Conservation (phyloP, 164 flowering plant species). For the Umbilicus rupestris region DNA sequence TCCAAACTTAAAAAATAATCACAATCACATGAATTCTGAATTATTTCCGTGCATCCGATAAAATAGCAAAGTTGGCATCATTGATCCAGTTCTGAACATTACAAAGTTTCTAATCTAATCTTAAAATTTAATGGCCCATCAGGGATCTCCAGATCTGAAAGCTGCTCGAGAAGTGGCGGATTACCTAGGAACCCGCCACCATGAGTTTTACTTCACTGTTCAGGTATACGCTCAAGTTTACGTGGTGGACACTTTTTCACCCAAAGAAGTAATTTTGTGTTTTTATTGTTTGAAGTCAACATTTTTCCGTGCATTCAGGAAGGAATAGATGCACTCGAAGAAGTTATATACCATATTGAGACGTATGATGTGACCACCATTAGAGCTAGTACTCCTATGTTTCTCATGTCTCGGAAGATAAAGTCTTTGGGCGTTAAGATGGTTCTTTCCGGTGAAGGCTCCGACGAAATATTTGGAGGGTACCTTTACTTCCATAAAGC, state of each 20-base stretch:
- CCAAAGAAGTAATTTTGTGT: neutral
- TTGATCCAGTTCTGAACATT: no score
- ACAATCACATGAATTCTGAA: neutral
- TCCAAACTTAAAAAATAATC: neutral
- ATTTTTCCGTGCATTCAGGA: slow-evolving; percentile 40
- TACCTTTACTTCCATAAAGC: slow-evolving; percentile 93
- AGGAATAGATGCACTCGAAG: slow-evolving; percentile 91
- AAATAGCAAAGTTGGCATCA: no score
- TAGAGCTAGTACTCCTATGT: slow-evolving; percentile 99
- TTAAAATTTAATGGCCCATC: slow-evolving; percentile 2
- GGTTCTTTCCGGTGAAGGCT: slow-evolving; percentile 96
- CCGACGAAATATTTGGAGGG: slow-evolving; percentile 94
- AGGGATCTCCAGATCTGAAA: slow-evolving; percentile 93
- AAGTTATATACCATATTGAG: slow-evolving; percentile 88
- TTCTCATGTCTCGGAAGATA: slow-evolving; percentile 92
- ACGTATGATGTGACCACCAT: slow-evolving; percentile 96
- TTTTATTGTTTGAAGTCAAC: neutral
- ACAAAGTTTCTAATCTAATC: no score
- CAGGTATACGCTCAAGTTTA: slow-evolving; percentile 37
- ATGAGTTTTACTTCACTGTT: slow-evolving; percentile 86
- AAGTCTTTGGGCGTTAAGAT: slow-evolving; percentile 92
- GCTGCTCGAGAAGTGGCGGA: slow-evolving; percentile 95
- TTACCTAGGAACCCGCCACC: slow-evolving; percentile 80
- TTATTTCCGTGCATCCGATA: neutral
- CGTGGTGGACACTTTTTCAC: neutral